Conservation (phyloP, 1,139 yeast genomes). For the Debaryomyces coudertii region DNA sequence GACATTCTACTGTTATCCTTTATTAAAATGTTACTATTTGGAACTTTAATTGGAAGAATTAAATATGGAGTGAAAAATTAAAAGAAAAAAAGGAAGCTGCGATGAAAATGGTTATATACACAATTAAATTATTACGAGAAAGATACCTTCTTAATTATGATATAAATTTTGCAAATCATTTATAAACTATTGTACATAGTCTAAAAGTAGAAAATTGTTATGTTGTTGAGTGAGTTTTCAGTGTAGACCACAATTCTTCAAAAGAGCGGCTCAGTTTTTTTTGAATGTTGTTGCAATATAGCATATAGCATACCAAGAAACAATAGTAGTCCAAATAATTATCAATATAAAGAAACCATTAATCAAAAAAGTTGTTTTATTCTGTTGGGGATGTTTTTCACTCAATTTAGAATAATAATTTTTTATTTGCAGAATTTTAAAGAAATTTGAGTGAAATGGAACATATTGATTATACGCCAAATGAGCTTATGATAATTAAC, state of each 20-base stretch:
- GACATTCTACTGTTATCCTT: neutral
- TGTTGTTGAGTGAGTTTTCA: slow-evolving; percentile 1
- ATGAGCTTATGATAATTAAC: neutral
- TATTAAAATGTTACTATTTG: neutral
- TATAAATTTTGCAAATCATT: no score
- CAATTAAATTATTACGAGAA: neutral
- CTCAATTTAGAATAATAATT: neutral
- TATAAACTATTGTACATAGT: neutral
- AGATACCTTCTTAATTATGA: neutral
- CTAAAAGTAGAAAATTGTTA: neutral
- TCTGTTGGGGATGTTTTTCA: neutral
- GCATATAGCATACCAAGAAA: slow-evolving; percentile 7
- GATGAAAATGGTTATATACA: slow-evolving; percentile 11
- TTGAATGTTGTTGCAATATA: slow-evolving; percentile 5
- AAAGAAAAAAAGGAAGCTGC: slow-evolving; percentile 12
- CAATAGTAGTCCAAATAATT: neutral
- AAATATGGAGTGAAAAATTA: slow-evolving; percentile 4
- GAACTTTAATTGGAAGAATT: neutral
- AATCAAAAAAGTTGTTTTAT: neutral
- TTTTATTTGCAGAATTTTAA: neutral
- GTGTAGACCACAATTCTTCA: no score
- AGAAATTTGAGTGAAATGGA: slow-evolving; percentile 1
- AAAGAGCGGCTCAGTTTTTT: neutral
- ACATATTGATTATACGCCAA: neutral
- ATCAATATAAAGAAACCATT: slow-evolving; percentile 3